These are phyloP conservation scores for Hypomyces perniciosus DNA, from an alignment of 2,329 filamentous ascomycete species.

Conservation along the genomic window DNA sequence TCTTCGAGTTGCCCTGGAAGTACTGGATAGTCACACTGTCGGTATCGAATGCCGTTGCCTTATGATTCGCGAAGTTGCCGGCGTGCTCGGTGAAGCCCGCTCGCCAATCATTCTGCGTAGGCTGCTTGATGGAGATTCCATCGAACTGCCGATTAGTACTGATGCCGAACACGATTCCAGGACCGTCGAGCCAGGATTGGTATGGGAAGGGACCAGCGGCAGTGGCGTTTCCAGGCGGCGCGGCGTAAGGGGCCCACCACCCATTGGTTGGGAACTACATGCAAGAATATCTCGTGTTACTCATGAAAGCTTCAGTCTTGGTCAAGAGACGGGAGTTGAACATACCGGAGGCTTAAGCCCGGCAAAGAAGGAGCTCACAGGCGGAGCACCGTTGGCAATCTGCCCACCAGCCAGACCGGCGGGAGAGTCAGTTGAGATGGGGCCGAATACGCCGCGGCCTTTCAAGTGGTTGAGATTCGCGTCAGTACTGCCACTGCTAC, in stretches of 20 bases:
- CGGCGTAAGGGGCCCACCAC: slow-evolving; percentile 21
- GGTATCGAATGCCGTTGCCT: slow-evolving; percentile 19
- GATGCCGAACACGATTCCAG: slow-evolving; percentile 18
- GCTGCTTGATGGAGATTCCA: slow-evolving; percentile 20
- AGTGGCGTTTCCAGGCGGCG: slow-evolving; percentile 16
- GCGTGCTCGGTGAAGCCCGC: slow-evolving; percentile 19
- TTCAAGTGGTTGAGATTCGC: slow-evolving; percentile 1
- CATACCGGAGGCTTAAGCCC: slow-evolving; percentile 20
- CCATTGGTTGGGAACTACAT: slow-evolving; percentile 19
- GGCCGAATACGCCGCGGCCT: slow-evolving; percentile 14
- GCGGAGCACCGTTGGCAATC: slow-evolving; percentile 12
- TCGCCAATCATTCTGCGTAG: slow-evolving; percentile 18
- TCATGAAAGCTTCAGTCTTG: too few species aligned
- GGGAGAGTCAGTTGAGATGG: slow-evolving; percentile 17
- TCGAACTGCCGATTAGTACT: slow-evolving; percentile 18
- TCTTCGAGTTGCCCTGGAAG: slow-evolving; percentile 16
- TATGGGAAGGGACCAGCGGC: slow-evolving; percentile 21
- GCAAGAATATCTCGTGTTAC: too few species aligned
- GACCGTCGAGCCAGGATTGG: slow-evolving; percentile 17
- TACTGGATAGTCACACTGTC: slow-evolving; percentile 20
- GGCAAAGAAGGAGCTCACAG: slow-evolving; percentile 18
- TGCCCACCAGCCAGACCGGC: slow-evolving; percentile 16
- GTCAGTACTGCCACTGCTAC: not conserved
- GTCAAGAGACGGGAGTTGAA: not conserved
- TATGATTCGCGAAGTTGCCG: slow-evolving; percentile 20